A percentile compares a stretch with the other conserved stretches of the same genome.
Conservation (phyloP, 768 basidiomycete genomes). For the Podaxis rugospora region DNA sequence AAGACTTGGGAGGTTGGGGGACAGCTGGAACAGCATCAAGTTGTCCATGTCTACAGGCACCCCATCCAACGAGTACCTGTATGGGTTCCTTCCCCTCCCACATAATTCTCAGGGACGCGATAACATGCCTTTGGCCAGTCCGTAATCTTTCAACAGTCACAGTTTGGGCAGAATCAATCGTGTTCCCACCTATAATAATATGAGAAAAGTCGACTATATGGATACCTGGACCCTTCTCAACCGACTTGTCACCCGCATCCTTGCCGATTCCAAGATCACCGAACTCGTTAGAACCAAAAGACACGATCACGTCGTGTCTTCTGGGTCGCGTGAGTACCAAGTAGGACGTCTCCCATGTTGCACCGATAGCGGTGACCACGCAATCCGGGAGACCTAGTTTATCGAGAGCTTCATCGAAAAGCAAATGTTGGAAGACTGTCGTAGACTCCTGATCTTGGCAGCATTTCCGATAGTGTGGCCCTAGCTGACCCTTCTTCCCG, state of each 20-base stretch:
- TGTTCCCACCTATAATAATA: conserved; percentile 23
- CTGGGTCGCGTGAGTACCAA: conserved; percentile 48
- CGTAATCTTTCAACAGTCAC: conserved; percentile 39
- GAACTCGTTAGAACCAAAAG: conserved; percentile 84
- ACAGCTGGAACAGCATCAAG: conserved; percentile 39
- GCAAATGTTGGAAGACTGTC: conserved; percentile 45
- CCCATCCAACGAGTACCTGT: conserved; percentile 68
- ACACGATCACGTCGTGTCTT: conserved; percentile 52
- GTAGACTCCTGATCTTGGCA: conserved; percentile 15
- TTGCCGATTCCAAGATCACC: conserved; percentile 68
- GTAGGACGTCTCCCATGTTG: conserved; percentile 85
- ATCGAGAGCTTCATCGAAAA: conserved; percentile 28
- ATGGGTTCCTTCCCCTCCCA: conserved; percentile 16
- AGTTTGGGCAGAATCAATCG: conserved; percentile 17
- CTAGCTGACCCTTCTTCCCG: conserved; percentile 69
- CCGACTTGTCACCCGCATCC: conserved; percentile 2
- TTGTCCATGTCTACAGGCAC: conserved; percentile 80
- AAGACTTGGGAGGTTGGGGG: background rate
- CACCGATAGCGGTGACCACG: conserved; percentile 45
- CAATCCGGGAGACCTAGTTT: conserved; percentile 35
- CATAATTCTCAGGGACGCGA: conserved; percentile 38
- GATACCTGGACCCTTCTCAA: conserved; percentile 18
- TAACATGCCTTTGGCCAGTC: conserved; percentile 71
- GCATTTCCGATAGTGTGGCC: conserved; percentile 30
- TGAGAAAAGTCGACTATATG: conserved; percentile 42